These are phyloP conservation scores for Globisporangium splendens DNA, from an alignment of 352 stramenopile genomes.

Conservation along the genomic window DNA sequence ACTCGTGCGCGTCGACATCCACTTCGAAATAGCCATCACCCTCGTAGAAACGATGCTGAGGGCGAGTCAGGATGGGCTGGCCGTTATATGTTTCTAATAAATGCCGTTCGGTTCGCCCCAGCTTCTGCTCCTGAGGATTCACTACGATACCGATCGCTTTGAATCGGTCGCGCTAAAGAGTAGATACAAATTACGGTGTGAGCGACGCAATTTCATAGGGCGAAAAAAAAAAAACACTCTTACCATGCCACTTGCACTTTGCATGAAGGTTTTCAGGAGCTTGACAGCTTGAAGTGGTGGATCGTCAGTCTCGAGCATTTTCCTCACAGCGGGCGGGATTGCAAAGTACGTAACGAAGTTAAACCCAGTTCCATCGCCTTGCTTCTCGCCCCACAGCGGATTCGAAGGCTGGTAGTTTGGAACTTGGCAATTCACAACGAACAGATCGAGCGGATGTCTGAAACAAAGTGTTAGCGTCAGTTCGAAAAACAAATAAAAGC, in stretches of 20 bases:
- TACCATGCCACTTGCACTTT: slow-evolving; percentile 31
- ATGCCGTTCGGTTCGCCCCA: slow-evolving; percentile 69
- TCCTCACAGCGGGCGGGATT: slow-evolving; percentile 52
- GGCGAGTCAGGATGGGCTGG: slow-evolving; percentile 74
- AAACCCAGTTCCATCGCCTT: slow-evolving; percentile 66
- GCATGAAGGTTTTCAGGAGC: slow-evolving; percentile 41
- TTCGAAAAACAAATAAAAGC: not conserved
- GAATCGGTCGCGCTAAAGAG: slow-evolving; percentile 61
- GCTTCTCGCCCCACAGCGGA: slow-evolving; percentile 76
- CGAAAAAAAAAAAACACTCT: not conserved
- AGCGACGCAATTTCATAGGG: not conserved
- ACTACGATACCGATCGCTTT: slow-evolving; percentile 82
- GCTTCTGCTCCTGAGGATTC: slow-evolving; percentile 64
- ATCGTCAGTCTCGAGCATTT: slow-evolving; percentile 39
- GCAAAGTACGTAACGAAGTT: slow-evolving; percentile 83
- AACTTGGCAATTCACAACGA: slow-evolving; percentile 84
- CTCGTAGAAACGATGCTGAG: slow-evolving; percentile 72
- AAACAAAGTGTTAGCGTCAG: slow-evolving; percentile 3
- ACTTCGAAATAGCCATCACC: slow-evolving; percentile 79
- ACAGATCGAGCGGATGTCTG: slow-evolving; percentile 47
- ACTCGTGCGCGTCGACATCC: slow-evolving; percentile 78
- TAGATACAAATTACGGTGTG: not conserved
- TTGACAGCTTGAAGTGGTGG: slow-evolving; percentile 50
- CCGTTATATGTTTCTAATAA: slow-evolving; percentile 83
- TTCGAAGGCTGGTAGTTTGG: slow-evolving; percentile 83